Percentiles rank a stretch among this genome's conserved stretches.
Evolutionary conservation across 2,329 filamentous ascomycete genomes (phyloP).

Genomic region (Colletotrichum theobromicola): DNA sequence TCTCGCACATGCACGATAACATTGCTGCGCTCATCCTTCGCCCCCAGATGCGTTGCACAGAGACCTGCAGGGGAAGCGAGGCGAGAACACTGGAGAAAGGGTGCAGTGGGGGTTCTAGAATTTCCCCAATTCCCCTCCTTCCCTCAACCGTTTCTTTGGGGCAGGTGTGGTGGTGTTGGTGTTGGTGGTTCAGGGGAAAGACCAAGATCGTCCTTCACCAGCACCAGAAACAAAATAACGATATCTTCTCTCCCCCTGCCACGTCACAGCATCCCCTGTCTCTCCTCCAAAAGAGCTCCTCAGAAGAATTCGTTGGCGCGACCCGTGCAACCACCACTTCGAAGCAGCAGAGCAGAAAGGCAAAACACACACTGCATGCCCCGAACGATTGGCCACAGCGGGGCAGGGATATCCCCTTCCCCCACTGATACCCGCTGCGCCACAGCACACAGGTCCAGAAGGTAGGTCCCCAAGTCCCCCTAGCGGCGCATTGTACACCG

Average conservation of each 20-base stretch:
- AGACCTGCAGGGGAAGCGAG: not conserved
- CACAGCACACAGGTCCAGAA: not conserved
- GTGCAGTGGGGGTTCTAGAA: not conserved
- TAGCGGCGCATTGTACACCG: conserved; percentile 2
- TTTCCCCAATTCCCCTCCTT: conserved; percentile 1
- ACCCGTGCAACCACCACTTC: not conserved
- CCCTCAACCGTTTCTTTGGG: not conserved
- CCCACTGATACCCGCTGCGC: conserved; percentile 21
- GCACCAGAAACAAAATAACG: not conserved
- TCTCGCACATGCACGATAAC: not conserved
- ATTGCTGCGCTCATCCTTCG: not conserved
- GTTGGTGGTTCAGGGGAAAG: not conserved
- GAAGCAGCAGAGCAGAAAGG: not conserved
- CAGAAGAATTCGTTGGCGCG: not conserved
- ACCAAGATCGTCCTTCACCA: not conserved
- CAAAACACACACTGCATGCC: not conserved
- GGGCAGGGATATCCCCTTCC: not conserved
- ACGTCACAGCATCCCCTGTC: not conserved
- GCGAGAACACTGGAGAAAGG: not conserved
- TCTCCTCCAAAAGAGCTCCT: not conserved
- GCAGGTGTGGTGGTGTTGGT: not conserved
- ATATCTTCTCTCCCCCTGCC: not conserved
- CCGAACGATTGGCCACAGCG: conserved; percentile 19
- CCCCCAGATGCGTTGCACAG: not conserved
- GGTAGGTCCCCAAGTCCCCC: not conserved